Base-by-base conservation (phyloP, 2,329 filamentous ascomycete genomes). In the Colletotrichum horii region DNA sequence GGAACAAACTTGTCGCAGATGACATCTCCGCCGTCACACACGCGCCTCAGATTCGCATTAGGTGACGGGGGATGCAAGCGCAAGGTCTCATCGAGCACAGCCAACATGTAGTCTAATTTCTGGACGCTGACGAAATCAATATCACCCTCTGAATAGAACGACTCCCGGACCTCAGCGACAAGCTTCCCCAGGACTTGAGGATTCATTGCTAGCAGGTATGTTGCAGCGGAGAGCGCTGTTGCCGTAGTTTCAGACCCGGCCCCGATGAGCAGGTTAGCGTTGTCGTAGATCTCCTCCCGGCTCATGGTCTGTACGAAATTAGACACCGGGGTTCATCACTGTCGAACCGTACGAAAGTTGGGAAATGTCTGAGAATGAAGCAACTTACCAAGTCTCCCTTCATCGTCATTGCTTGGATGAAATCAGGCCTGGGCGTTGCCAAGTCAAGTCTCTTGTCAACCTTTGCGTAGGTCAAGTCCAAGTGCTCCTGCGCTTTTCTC, bases 21-120 rank as follows among this genome's bases (percentile, higher is more conserved):
- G 74, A 78, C 1, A 79, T 81, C 4, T 85, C 85, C 6, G 80
- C 83, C 30, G 75, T 76, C 22, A 82, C 79, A 2, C 1, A 81
- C 79, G 24, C 80, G 71, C 4, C 84, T 70, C n/a, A 78, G 79
- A n/a, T 82, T 73, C 7, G 74, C 78, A 11, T 68, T 78, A 61
- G 77, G 71, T 4, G 75, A 76, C 4, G 65, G 66, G 19, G 85
- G 84, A 69, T 84, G 86, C 68, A 86, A 78, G 16, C 85, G 81
- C 36, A 87, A 72, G 9, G 79, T 80, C 78, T 87, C 85, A 8
- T 86, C 79, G 9, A 87, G 77, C 64, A 78, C 80, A 7, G 84
- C 84, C 15, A 80, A 75, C 68, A 86, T 78, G 68, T 86, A 87
- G 19, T 72, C 61, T 0, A 85, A 75, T 14, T 77, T 73, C 52